Base-by-base conservation (phyloP, 176 grass and related monocot genomes). In the Dendrocalamus sinicus region DNA sequence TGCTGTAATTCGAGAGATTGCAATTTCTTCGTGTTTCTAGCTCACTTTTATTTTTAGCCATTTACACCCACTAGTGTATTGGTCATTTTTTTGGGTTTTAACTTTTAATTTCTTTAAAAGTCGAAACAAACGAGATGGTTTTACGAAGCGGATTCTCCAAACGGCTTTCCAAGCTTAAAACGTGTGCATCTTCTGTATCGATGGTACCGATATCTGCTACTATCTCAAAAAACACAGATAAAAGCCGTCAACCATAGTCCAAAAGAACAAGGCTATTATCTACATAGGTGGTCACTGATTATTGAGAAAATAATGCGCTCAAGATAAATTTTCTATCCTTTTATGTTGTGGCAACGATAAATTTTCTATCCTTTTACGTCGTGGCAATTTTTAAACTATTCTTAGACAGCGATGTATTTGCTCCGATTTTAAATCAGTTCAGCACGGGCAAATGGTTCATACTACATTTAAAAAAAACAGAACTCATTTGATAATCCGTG, bases 201-300 rank as follows among this genome's bases (percentile, higher is more conserved):
- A 5, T 39, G 3, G 0, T 5, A 5, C 4, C 37, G 0, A 39
- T 39, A 4, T 39, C 4, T 5, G 37, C 0, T 39, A 39, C 4
- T 1, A 39, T 39, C 0, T 39, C 4, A 0, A 39, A 39, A 39
- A 39, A 39, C 4, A 39, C 37, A 0, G 37, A 39, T 1, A 39
- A 39, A 39, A 39, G 0, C 4, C 4, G 0, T 39, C 4, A 5
- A 0, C 37, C 0, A 5, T 39, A 39, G 4, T 5, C 4, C 0
- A 39, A 39, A 37, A 39, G 4, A 39, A 5, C 37, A 39, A 5
- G 4, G 0, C 37, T 5, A 39, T 28, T 39, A 20, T 9, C 44
- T 14, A 37, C 17, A 9, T 37, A 17, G 67, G 61, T 67, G 26
- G 44, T 67, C 26, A 28, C 10, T 6, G 62, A 67, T 57, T 0